phyloP scores from a whole-genome alignment of 225 moss, liverwort and hornwort genomes.

The Anthoceros angustus region DNA sequence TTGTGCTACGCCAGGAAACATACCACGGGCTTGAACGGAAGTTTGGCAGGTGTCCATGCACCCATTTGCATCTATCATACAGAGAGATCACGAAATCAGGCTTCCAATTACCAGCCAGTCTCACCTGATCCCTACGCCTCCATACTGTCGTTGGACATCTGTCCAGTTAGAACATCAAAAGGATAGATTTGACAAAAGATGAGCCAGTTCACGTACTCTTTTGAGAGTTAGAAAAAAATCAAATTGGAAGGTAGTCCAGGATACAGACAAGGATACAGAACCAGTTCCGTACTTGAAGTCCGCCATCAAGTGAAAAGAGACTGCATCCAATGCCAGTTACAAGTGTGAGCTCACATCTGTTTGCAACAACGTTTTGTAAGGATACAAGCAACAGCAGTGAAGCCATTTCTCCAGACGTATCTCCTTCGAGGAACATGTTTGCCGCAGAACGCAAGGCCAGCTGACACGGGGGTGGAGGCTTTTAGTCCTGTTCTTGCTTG shows the following conservation, averaged over 20 bases:
- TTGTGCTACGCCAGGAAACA: no score
- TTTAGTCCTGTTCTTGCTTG: constrained; percentile 6
- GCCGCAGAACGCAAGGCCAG: background rate
- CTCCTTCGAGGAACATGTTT: background rate
- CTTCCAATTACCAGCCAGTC: no score
- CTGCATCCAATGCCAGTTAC: constrained; percentile 20
- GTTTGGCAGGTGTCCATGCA: no score
- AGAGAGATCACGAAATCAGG: no score
- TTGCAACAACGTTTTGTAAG: constrained; percentile 2
- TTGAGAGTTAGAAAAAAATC: no score
- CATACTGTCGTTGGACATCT: no score
- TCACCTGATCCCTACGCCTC: no score
- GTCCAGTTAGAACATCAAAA: no score
- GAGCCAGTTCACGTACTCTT: no score
- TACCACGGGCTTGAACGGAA: no score
- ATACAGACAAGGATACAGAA: constrained; percentile 97
- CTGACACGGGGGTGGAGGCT: background rate
- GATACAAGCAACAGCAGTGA: background rate
- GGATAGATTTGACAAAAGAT: no score
- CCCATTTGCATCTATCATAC: no score
- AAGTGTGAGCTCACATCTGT: constrained; percentile 10
- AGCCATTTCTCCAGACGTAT: background rate
- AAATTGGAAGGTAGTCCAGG: constrained; percentile 15
- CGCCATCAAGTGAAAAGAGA: constrained; percentile 24
- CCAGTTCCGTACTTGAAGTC: constrained; percentile 21